Percentiles rank a stretch among this genome's conserved stretches.
These are phyloP conservation scores for Prinsepia uniflora DNA, from an alignment of 306 rosid genomes.

Conservation along the genomic window DNA sequence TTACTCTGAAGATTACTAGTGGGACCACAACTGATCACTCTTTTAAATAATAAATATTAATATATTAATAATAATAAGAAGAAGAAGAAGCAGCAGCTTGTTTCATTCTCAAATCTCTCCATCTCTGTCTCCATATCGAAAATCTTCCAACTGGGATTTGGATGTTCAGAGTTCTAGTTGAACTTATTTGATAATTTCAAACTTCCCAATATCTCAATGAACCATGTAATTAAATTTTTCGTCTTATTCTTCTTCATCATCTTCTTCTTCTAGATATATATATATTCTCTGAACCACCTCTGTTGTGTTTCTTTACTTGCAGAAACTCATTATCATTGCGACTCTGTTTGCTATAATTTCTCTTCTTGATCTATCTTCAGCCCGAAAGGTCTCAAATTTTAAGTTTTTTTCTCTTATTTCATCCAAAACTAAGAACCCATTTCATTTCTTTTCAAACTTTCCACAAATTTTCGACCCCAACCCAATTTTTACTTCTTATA, in stretches of 20 bases:
- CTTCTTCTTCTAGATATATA: conserved; percentile 10
- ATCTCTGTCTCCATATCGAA: too few relatives aligned
- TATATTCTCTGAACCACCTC: neutral
- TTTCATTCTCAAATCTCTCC: too few relatives aligned
- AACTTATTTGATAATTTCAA: neutral
- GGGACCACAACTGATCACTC: too few relatives aligned
- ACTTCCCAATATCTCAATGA: neutral
- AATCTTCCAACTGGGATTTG: too few relatives aligned
- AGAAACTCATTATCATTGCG: conserved; percentile 30
- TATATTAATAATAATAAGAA: too few relatives aligned
- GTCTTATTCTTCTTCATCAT: neutral
- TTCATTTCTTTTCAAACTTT: neutral
- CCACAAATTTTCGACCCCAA: neutral
- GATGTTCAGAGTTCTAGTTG: too few relatives aligned
- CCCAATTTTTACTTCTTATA: neutral
- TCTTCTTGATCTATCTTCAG: conserved; percentile 43
- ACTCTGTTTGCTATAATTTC: conserved; percentile 34
- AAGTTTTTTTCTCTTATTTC: neutral
- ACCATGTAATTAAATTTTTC: neutral
- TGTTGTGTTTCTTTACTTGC: conserved; percentile 24
- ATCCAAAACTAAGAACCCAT: neutral
- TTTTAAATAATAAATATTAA: too few relatives aligned
- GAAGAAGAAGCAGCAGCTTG: too few relatives aligned
- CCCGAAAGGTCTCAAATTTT: conserved; percentile 49
- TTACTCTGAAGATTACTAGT: too few relatives aligned